A percentile compares a stretch with the other conserved stretches of the same genome.
These are phyloP conservation scores for Colletotrichum tropicale DNA, from an alignment of 2,329 filamentous ascomycete species.

Conservation along the genomic window DNA sequence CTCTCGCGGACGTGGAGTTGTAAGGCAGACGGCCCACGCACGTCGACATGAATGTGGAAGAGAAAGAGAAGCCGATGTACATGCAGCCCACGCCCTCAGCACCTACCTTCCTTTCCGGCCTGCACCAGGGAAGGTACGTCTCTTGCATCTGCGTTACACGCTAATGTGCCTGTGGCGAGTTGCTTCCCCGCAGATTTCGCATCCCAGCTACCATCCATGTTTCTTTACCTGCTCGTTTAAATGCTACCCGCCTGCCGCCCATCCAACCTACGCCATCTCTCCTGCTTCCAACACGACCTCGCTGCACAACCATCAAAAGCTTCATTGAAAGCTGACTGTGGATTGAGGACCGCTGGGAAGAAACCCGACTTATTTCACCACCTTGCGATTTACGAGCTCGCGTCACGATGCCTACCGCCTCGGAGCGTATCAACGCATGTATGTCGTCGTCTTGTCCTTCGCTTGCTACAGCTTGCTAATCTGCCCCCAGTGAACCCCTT, in stretches of 20 bases:
- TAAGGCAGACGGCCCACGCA: neutral
- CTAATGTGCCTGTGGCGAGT: slow-evolving; percentile 16
- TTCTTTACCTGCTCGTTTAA: slow-evolving; percentile 3
- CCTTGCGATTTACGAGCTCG: neutral
- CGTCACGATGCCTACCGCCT: slow-evolving; percentile 12
- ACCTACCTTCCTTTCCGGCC: neutral
- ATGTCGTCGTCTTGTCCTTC: neutral
- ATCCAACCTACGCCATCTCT: neutral
- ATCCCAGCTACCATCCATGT: slow-evolving; percentile 1
- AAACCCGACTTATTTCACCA: neutral
- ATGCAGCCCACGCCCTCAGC: neutral
- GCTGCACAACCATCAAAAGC: neutral
- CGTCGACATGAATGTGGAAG: neutral
- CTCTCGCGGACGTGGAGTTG: neutral
- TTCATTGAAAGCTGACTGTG: neutral
- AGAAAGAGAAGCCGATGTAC: neutral
- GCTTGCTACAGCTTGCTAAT: slow-evolving; percentile 13
- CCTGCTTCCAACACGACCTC: neutral
- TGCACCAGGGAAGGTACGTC: neutral
- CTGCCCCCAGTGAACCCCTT: slow-evolving; percentile 73
- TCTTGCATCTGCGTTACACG: slow-evolving; percentile 12
- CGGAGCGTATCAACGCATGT: slow-evolving; percentile 15
- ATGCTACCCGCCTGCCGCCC: slow-evolving; percentile 3
- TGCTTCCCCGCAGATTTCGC: slow-evolving; percentile 18
- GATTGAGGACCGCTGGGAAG: neutral